Base-by-base conservation (phyloP, 306 rosid genomes). In the Ammopiptanthus mongolicus region DNA sequence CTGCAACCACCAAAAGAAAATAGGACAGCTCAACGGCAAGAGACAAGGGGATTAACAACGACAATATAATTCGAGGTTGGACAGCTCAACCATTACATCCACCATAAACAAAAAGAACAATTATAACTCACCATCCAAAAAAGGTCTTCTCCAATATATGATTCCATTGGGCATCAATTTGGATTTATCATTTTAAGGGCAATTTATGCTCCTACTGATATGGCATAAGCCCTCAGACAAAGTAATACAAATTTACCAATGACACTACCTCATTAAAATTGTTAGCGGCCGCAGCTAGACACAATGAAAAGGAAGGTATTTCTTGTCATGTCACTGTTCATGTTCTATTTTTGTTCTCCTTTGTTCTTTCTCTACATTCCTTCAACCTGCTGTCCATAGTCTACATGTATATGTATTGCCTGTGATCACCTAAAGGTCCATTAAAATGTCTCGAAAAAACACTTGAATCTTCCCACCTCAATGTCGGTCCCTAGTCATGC, bases 181-280 rank as follows among this genome's bases (percentile, higher is more conserved):
- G 55, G 63, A 60, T 31, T 13, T 36, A 73, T 71, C 21, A 23
- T 65, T 65, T 52, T 46, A 8, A 39, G 79, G 46, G 28, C 61
- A 36, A 22, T 18, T 37, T 33, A 37, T 74, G 42, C 21, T 50
- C 31, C 62, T 58, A 22, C 66, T 77, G 21, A 46, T 42, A 21
- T 7, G 53, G 42, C 33, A 58, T 56, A 36, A 11, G 5, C 60
- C 33, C 37, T 28, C 9, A 37, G 46, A 50, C 22, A 41, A 31
- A 39, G 14, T 10, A 31, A 17, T 60, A 22, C 48, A 74, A 77
- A 44, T 67, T 74, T 75, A 76, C 77, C 78, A 15, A 42, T 37
- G 67, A 44, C 86, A 67, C 91, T 53, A 73, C 84, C 87, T 41
- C 85, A 80, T 84, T 86, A 81, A 82, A 74, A 80, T 23, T 67